Conservation (phyloP, 176 grass and related monocot species). For the Carex scoparia region DNA sequence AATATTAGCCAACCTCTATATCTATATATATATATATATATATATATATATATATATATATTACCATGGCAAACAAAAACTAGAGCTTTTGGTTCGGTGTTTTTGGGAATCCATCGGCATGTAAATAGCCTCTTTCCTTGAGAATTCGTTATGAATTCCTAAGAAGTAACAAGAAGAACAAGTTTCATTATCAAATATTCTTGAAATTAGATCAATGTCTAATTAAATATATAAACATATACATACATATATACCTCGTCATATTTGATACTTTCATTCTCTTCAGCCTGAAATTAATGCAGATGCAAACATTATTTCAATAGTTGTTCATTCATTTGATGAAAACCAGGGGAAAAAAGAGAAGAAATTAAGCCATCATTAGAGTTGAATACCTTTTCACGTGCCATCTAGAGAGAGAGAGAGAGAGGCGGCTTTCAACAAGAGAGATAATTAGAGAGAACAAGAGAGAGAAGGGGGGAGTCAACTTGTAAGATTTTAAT, state of each 20-base stretch:
- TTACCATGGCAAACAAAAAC: conserved; percentile 80
- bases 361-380: background rate
- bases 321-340: background rate
- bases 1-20: background rate
- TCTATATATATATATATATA: background rate
- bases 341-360: background rate
- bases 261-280: conserved; percentile 12
- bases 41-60: background rate
- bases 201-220: no score
- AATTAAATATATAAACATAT: no score
- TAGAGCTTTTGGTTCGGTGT: conserved; percentile 31
- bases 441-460: background rate
- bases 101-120: conserved; percentile 51
- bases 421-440: background rate
- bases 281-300: conserved; percentile 16
- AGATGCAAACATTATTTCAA: background rate
- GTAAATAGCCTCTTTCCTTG: conserved; percentile 58
- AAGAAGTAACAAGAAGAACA: background rate
- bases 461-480: background rate
- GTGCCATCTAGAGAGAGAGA: conserved; percentile 2
- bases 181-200: background rate
- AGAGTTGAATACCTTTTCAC: background rate
- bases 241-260: conserved; percentile 6
- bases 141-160: conserved; percentile 55
- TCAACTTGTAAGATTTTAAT: no score